Evolutionary conservation across 768 basidiomycete genomes (phyloP).

Genomic region (Phlebiopsis flavidoalba): DNA sequence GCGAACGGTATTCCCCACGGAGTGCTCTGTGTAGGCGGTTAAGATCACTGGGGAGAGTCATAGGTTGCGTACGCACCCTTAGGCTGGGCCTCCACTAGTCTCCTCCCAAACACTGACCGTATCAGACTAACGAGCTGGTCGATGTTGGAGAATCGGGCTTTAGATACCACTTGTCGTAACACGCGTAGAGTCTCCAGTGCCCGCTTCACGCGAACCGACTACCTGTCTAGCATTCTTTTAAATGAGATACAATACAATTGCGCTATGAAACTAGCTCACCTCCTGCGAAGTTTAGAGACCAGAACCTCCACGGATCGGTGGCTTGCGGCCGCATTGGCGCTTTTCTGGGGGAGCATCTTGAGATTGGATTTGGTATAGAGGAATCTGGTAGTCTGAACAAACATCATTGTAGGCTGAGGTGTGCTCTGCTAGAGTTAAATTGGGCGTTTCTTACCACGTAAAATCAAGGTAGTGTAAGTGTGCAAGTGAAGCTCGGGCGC

Average conservation of each 20-base stretch:
- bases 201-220: constrained; percentile 82
- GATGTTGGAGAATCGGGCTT: constrained; percentile 81
- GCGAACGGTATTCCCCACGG: constrained; percentile 91
- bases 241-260: constrained; percentile 14
- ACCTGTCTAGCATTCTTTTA: constrained; percentile 57
- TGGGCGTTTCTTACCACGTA: background rate
- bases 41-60: constrained; percentile 5
- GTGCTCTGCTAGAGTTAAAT: background rate
- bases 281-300: constrained; percentile 63
- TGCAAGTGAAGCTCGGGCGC: background rate
- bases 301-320: constrained; percentile 64
- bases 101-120: constrained; percentile 70
- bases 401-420: too few species aligned
- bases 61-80: constrained; percentile 59
- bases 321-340: constrained; percentile 12
- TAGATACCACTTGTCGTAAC: constrained; percentile 84
- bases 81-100: constrained; percentile 86
- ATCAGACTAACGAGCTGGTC: constrained; percentile 81
- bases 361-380: too few species aligned
- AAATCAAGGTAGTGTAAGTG: background rate
- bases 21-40: constrained; percentile 59
- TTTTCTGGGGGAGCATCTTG: background rate
- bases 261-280: constrained; percentile 44
- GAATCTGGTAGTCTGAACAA: too few species aligned
- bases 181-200: constrained; percentile 88